phyloP scores from a whole-genome alignment of 1,139 yeast species.

The Pichia sp. region DNA sequence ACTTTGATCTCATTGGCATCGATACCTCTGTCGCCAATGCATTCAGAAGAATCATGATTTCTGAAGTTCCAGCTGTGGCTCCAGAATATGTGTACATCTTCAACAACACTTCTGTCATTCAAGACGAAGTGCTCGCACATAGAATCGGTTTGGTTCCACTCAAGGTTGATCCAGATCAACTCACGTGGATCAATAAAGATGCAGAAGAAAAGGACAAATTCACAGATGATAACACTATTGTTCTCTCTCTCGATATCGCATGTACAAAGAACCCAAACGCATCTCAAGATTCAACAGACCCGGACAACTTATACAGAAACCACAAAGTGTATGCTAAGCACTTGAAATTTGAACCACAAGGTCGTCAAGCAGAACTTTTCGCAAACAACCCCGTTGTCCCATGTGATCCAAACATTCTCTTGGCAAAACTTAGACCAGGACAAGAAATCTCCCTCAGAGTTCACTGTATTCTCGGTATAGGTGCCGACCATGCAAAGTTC shows the following conservation, averaged over 20 bases:
- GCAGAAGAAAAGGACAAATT: conserved; percentile 62
- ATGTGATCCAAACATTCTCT: conserved; percentile 77
- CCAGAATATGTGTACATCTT: conserved; percentile 85
- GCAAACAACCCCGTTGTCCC: conserved; percentile 67
- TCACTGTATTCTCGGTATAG: conserved; percentile 87
- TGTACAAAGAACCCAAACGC: conserved; percentile 87
- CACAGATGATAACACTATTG: conserved; percentile 86
- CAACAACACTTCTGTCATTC: conserved; percentile 93
- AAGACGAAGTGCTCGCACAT: conserved; percentile 94
- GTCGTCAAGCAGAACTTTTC: conserved; percentile 67
- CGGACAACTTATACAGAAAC: conserved; percentile 75
- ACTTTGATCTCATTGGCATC: conserved; percentile 77
- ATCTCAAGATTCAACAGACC: conserved; percentile 71
- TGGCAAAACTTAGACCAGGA: conserved; percentile 93
- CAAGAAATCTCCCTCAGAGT: conserved; percentile 90
- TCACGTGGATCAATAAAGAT: conserved; percentile 66
- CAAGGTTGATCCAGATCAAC: conserved; percentile 83
- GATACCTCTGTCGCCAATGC: conserved; percentile 96
- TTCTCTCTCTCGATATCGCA: conserved; percentile 68
- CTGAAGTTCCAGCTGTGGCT: conserved; percentile 95
- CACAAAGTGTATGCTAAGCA: conserved; percentile 85
- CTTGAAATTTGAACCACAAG: conserved; percentile 86
- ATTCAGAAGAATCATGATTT: conserved; percentile 91
- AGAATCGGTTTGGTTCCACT: conserved; percentile 90
- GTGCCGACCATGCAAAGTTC: conserved; percentile 94